Conservation (phyloP, 257 asterid genomes). For the Solanum gracilifrons region DNA sequence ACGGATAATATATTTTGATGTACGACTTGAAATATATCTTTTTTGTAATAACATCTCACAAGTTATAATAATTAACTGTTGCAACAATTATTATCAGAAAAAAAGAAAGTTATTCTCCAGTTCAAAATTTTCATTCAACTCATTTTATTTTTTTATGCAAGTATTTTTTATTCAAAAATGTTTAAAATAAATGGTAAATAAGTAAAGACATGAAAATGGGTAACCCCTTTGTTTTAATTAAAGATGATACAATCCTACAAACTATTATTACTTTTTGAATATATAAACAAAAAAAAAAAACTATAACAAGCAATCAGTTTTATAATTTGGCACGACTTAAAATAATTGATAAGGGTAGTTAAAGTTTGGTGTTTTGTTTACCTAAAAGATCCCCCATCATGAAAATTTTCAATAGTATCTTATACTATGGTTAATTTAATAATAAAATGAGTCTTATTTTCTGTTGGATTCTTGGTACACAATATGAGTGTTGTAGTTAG, state of each 20-base stretch:
- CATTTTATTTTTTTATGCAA: too few species aligned
- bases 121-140: neutral
- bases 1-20: too few species aligned
- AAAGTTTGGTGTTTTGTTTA: slow-evolving; percentile 33
- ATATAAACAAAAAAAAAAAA: neutral
- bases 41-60: too few species aligned
- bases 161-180: too few species aligned
- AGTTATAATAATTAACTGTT: too few species aligned
- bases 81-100: too few species aligned
- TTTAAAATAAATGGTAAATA: neutral
- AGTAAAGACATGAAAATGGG: neutral
- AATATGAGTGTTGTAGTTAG: neutral
- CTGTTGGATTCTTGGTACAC: neutral
- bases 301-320: neutral
- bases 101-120: too few species aligned
- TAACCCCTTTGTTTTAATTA: neutral
- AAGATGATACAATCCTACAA: neutral
- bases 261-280: too few species aligned
- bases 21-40: too few species aligned
- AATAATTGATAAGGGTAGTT: slow-evolving; percentile 10
- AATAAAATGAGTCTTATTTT: neutral
- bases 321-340: neutral
- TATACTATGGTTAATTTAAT: neutral
- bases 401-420: neutral
- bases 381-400: slow-evolving; percentile 12